Base-by-base conservation (phyloP, 495 filamentous ascomycete genomes). In the Annulohypoxylon moriforme region DNA sequence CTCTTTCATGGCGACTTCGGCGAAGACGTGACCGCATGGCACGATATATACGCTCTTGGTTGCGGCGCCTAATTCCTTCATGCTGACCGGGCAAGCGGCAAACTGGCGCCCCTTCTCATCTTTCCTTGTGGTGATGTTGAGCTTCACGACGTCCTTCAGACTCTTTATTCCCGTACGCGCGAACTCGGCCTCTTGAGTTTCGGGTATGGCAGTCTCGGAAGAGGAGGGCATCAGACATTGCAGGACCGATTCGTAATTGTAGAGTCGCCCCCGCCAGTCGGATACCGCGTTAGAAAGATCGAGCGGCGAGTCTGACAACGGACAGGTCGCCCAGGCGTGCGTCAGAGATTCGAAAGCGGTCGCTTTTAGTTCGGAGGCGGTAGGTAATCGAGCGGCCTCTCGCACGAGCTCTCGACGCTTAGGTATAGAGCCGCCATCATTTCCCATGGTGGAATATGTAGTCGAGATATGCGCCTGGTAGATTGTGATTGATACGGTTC, bases 321-420 rank as follows among this genome's bases (percentile, higher is more conserved):
- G 94, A 67, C 95, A 96, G 58, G 89, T 91, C 0, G 84, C 88
- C 96, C 96, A 99, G 77, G 87, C 87, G 78, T 98, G 92, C 72
- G 89, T 86, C 79, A 93, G 91, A 31, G 90, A 89, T 76, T 97
- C 94, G 78, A 90, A 88, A 74, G 91, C 91, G 3, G 91, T 89
- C 73, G 94, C 94, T 82, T 98, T 98, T 9, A 97, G 78, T 81
- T 99, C 92, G 40, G 92, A 90, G n/a, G 93, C 90, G 36, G 90
- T 96, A 27, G 91, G 93, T 36, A 86, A 85, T 52, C 91, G 90
- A 27, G 93, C 92, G 34, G 94, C 93, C 78, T 92, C 89, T 73
- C 94, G 93, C 79, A 98, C 96, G 34, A 99, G 92, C 78, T 99
- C 96, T 59, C 96, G 92, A 31, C 96, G 93, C 53, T 90, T 98